A percentile compares a stretch with the other conserved stretches of the same genome.
These are phyloP conservation scores for Ophiostoma fasciatum DNA, from an alignment of 2,329 filamentous ascomycete genomes.

Conservation along the genomic window DNA sequence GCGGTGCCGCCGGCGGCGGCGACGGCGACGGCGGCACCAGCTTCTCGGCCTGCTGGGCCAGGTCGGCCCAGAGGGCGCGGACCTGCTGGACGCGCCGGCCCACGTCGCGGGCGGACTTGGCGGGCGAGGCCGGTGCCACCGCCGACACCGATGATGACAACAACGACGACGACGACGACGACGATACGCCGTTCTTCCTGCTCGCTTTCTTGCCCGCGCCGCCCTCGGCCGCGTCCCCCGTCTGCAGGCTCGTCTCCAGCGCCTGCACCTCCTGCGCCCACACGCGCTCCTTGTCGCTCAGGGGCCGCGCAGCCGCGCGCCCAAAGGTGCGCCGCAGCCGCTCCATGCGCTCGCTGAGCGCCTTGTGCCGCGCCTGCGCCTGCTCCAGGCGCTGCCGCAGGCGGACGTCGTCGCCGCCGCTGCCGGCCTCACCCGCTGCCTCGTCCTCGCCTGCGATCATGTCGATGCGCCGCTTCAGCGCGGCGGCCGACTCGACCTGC, in stretches of 20 bases:
- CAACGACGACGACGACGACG: too few species aligned
- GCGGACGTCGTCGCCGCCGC: constrained; percentile 31
- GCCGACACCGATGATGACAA: too few species aligned
- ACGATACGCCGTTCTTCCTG: too few species aligned
- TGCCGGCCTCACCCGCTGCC: background rate
- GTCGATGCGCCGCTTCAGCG: constrained; percentile 52
- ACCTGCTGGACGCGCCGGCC: constrained; percentile 45
- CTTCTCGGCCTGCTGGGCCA: constrained; percentile 35
- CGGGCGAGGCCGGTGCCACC: constrained; percentile 19
- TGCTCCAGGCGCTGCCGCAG: constrained; percentile 43
- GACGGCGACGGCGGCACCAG: constrained; percentile 17
- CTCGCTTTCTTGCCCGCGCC: constrained; percentile 15
- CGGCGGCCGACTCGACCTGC: constrained; percentile 51
- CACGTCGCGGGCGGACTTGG: constrained; percentile 25
- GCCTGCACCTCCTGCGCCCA: constrained; percentile 30
- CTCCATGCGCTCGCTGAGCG: constrained; percentile 45
- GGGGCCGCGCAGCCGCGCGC: constrained; percentile 31
- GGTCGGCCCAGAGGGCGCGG: constrained; percentile 34
- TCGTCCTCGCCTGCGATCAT: constrained; percentile 44
- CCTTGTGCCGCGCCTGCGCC: constrained; percentile 40
- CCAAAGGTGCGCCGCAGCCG: constrained; percentile 35
- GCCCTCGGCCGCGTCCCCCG: background rate
- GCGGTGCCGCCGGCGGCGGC: background rate
- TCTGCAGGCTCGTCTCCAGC: constrained; percentile 24
- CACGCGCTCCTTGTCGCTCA: constrained; percentile 47